Percentiles rank a stretch among this genome's conserved stretches.
These are phyloP conservation scores for Sphaerostilbella broomeana DNA, from an alignment of 2,329 filamentous ascomycete genomes.

Conservation along the genomic window DNA sequence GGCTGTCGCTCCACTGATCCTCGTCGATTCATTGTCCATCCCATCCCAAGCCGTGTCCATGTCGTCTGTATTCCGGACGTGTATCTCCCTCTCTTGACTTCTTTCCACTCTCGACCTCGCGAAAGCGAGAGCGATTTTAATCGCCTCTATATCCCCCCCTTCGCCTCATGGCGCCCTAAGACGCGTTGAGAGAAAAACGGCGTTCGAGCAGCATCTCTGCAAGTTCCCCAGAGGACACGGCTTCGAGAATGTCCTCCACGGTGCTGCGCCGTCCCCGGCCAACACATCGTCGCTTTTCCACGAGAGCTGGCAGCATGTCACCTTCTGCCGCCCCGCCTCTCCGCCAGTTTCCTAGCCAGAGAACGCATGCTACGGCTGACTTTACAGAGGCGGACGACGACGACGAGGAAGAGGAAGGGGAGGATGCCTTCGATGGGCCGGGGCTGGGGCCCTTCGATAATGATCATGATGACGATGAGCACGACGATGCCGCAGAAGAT, in stretches of 20 bases:
- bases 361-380: slow-evolving; percentile 53
- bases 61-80: slow-evolving; percentile 1
- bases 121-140: slow-evolving; percentile 5
- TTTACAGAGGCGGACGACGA: slow-evolving; percentile 59
- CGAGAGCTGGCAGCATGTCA: slow-evolving; percentile 24
- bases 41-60: neutral
- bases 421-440: slow-evolving; percentile 23
- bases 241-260: slow-evolving; percentile 31
- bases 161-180: slow-evolving; percentile 11
- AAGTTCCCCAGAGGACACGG: neutral
- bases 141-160: slow-evolving; percentile 2
- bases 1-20: slow-evolving; percentile 8
- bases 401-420: slow-evolving; percentile 38
- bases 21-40: neutral
- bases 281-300: slow-evolving; percentile 28
- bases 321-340: slow-evolving; percentile 25
- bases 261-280: slow-evolving; percentile 29
- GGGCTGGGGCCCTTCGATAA: too few relatives aligned
- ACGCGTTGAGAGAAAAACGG: slow-evolving; percentile 9
- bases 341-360: slow-evolving; percentile 22
- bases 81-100: neutral
- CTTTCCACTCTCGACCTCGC: slow-evolving; percentile 9
- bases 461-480: slow-evolving; percentile 36
- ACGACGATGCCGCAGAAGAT: slow-evolving; percentile 43
- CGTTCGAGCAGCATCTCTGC: slow-evolving; percentile 7